Evolutionary conservation across 208 protist species (phyloP).

Genomic region (Naegleria lovaniensis): DNA sequence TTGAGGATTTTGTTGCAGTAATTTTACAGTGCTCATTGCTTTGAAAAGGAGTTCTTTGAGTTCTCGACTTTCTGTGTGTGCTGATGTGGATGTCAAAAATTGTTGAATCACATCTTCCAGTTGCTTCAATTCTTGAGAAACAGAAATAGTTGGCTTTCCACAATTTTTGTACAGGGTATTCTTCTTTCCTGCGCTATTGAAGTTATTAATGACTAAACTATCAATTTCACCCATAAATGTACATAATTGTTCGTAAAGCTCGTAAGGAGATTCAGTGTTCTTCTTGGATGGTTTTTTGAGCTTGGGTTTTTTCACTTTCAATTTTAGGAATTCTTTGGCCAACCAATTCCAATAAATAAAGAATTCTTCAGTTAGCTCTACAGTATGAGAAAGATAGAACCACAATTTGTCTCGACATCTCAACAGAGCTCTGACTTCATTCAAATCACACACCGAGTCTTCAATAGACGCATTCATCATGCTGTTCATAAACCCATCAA

Average conservation of each 20-base stretch:
- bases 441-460: not conserved
- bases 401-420: slow-evolving; percentile 16
- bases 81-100: not conserved
- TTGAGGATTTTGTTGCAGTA: not conserved
- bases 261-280: not conserved
- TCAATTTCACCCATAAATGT: not conserved
- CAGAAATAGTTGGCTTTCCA: not conserved
- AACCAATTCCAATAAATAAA: slow-evolving; percentile 26
- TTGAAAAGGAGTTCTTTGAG: not conserved
- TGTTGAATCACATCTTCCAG: not conserved
- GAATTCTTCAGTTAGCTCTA: not conserved
- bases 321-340: not conserved
- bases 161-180: not conserved
- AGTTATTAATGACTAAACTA: not conserved
- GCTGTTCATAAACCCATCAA: not conserved
- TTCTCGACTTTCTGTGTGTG: not conserved
- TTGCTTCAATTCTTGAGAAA: not conserved
- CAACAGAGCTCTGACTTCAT: not conserved
- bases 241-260: not conserved
- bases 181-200: not conserved
- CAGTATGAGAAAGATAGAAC: not conserved
- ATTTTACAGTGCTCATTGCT: not conserved
- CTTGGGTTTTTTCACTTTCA: not conserved
- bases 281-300: not conserved
- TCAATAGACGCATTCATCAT: not conserved